Conservation (phyloP, 2,329 filamentous ascomycete genomes). For the Neonectria hederae region DNA sequence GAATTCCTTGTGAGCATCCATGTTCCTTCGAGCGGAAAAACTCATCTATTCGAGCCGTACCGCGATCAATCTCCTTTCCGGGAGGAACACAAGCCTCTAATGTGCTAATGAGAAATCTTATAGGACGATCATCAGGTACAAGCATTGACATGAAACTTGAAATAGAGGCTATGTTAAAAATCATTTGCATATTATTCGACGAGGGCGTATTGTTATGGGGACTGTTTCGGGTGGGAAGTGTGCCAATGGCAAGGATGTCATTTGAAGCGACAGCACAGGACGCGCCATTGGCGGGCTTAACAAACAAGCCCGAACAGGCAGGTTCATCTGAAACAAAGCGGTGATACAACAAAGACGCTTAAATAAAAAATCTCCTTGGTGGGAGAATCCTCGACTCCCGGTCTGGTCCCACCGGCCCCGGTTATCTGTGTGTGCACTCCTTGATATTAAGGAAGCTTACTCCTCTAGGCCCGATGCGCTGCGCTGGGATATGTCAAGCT, state of each 20-base stretch:
- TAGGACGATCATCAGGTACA: not conserved
- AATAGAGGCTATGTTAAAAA: not conserved
- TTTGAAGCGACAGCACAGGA: conserved; percentile 28
- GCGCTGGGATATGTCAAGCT: conserved; percentile 4
- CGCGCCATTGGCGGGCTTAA: conserved; percentile 28
- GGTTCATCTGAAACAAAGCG: conserved; percentile 11
- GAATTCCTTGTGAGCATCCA: not conserved
- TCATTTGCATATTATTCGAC: not conserved
- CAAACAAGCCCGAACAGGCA: conserved; percentile 2
- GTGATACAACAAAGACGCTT: conserved; percentile 1
- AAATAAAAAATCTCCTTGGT: conserved; percentile 15
- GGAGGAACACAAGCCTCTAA: not conserved
- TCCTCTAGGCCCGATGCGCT: conserved; percentile 2
- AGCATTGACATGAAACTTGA: not conserved
- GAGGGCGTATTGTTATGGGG: not conserved
- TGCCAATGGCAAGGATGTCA: conserved; percentile 29
- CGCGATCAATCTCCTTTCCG: not conserved
- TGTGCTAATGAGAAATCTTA: not conserved
- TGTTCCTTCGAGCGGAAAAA: not conserved
- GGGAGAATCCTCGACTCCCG: conserved; percentile 7
- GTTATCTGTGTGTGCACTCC: conserved; percentile 8
- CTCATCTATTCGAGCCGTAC: not conserved
- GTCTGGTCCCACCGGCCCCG: conserved; percentile 5
- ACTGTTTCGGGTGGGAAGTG: conserved; percentile 3
- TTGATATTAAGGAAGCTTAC: conserved; percentile 31